Percentiles rank a stretch among this genome's conserved stretches.
These are phyloP conservation scores for Vicia faba DNA, from an alignment of 306 rosid species.

Conservation along the genomic window DNA sequence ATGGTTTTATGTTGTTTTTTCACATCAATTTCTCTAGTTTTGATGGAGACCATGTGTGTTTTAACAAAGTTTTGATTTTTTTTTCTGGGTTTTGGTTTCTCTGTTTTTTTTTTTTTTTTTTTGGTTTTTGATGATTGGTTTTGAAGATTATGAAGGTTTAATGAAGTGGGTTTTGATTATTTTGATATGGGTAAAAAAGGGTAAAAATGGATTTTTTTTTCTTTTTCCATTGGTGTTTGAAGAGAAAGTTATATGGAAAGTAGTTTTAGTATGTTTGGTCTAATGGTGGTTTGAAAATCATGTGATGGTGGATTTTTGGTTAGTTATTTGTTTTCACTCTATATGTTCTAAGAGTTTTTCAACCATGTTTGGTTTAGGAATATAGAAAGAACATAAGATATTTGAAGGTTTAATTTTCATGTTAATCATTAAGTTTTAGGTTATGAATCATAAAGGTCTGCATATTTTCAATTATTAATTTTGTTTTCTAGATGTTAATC, in stretches of 20 bases:
- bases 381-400: too few species aligned
- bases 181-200: slow-evolving; percentile 2
- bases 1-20: slow-evolving; percentile 6
- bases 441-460: not conserved
- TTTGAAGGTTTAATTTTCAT: slow-evolving; percentile 2
- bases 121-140: not conserved
- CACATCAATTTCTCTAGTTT: not conserved
- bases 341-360: not conserved
- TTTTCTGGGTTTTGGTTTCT: not conserved
- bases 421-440: slow-evolving; percentile 3
- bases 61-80: not conserved
- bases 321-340: not conserved
- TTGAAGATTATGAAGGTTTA: slow-evolving; percentile 3
- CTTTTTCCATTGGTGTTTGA: not conserved
- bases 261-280: slow-evolving; percentile 5
- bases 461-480: slow-evolving; percentile 19
- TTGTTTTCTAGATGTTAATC: slow-evolving; percentile 25
- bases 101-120: not conserved
- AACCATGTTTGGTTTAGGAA: too few species aligned
- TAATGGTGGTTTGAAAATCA: slow-evolving; percentile 13
- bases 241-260: slow-evolving; percentile 19
- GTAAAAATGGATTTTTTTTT: not conserved
- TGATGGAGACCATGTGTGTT: not conserved
- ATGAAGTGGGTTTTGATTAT: slow-evolving; percentile 27
- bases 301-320: not conserved